These are phyloP conservation scores for Rhizophora apiculata DNA, from an alignment of 345 rosid genomes.

Conservation along the genomic window DNA sequence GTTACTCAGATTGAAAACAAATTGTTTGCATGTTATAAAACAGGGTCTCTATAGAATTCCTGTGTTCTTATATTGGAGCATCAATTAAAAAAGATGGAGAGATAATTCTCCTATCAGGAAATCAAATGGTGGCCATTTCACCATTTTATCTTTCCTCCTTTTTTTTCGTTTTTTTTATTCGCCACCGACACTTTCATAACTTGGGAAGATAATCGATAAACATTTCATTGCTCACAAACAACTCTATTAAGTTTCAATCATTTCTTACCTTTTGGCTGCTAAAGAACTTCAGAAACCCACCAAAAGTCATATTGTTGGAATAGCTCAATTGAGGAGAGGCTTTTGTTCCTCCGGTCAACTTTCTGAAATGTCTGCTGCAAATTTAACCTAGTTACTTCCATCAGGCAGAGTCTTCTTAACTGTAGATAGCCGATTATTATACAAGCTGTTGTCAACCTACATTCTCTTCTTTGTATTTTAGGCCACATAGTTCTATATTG, in stretches of 20 bases:
- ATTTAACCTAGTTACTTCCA: background rate
- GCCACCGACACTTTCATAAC: constrained; percentile 17
- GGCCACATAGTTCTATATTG: background rate
- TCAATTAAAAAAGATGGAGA: background rate
- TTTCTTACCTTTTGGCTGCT: no score
- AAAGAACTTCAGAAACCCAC: background rate
- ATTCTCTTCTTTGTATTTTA: background rate
- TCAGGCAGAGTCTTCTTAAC: background rate
- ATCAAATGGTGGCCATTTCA: background rate
- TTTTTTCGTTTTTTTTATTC: background rate
- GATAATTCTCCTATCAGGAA: background rate
- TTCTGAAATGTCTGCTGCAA: background rate
- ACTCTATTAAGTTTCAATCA: background rate
- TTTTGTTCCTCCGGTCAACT: background rate
- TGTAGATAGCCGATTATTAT: background rate
- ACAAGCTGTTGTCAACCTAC: no score
- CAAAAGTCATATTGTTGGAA: background rate
- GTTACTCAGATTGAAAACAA: background rate
- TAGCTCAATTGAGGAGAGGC: background rate
- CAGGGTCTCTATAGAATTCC: background rate
- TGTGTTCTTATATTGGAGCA: constrained; percentile 4
- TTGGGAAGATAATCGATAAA: background rate
- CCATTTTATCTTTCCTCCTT: no score
- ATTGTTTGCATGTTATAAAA: constrained; percentile 2
- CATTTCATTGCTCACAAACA: background rate